Conservation (phyloP, 2,329 filamentous ascomycete species). For the Talaromyces marneffei region DNA sequence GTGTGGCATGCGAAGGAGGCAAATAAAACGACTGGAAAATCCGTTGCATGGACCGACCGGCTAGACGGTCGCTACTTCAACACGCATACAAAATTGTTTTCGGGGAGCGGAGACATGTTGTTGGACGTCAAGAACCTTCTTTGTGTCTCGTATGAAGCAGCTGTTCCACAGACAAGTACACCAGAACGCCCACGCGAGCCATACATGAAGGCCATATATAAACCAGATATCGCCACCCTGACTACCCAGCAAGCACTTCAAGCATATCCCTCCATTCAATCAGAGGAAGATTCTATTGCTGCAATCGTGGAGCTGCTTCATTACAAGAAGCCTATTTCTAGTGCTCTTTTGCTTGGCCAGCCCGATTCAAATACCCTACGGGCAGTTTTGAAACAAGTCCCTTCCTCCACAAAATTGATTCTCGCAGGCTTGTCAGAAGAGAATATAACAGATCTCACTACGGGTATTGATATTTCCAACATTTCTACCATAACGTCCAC, state of each 20-base stretch:
- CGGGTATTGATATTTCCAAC: too few relatives aligned
- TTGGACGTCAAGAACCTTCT: conserved; percentile 16
- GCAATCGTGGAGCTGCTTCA: neutral
- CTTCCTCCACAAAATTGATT: neutral
- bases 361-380: neutral
- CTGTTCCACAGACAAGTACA: conserved; percentile 10
- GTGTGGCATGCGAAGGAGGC: conserved; percentile 1
- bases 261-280: neutral
- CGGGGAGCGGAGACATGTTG: conserved; percentile 4
- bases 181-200: conserved; percentile 6
- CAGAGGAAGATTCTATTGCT: neutral
- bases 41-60: conserved; percentile 8
- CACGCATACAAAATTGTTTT: conserved; percentile 8
- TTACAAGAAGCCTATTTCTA: neutral
- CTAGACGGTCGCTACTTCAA: conserved; percentile 9
- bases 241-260: neutral
- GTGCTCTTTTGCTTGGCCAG: neutral
- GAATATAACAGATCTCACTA: too few relatives aligned
- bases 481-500: too few relatives aligned
- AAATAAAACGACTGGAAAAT: neutral
- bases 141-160: conserved; percentile 17
- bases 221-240: conserved; percentile 14
- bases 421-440: too few relatives aligned
- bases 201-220: conserved; percentile 14
- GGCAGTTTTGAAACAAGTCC: neutral